Conservation (phyloP, 1,284 basidiomycete species). For the Rhodotorula sp. region DNA sequence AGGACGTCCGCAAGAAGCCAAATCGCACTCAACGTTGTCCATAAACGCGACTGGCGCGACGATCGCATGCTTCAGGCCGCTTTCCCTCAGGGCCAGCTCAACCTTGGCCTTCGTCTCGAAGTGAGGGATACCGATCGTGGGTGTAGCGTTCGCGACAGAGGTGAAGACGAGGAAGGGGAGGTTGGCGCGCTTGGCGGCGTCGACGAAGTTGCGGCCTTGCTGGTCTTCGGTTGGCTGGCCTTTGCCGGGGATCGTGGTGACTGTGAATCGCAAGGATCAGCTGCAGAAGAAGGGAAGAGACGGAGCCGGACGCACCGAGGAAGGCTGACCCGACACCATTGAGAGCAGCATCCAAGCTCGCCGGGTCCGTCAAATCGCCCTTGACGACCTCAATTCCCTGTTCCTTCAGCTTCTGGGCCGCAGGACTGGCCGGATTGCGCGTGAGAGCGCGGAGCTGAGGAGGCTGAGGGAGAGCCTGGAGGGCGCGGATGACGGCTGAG, state of each 20-base stretch:
- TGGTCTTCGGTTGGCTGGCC: constrained; percentile 8
- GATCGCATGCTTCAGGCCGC: constrained; percentile 6
- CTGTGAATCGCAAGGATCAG: neutral
- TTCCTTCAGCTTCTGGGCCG: constrained; percentile 7
- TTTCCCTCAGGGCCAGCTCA: constrained; percentile 20
- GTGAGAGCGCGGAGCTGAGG: constrained; percentile 9
- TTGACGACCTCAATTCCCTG: constrained; percentile 17
- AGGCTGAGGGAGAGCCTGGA: neutral
- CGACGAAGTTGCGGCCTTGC: constrained; percentile 21
- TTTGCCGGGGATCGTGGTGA: constrained; percentile 9
- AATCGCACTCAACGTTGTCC: neutral
- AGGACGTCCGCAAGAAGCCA: too few relatives aligned
- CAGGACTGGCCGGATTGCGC: neutral
- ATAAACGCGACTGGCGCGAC: constrained; percentile 16
- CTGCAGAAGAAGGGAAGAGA: too few relatives aligned
- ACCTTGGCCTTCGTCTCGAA: constrained; percentile 30
- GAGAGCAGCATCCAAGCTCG: constrained; percentile 3
- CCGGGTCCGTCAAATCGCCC: constrained; percentile 6
- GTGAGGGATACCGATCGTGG: constrained; percentile 18
- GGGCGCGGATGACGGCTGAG: neutral
- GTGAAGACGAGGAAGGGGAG: constrained; percentile 25
- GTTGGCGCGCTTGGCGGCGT: neutral
- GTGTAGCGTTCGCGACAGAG: constrained; percentile 15
- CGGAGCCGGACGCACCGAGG: constrained; percentile 3
- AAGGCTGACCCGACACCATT: constrained; percentile 5